phyloP scores from a whole-genome alignment of 192 early-diverging fungal species.

The Chytriomyces sp. region DNA sequence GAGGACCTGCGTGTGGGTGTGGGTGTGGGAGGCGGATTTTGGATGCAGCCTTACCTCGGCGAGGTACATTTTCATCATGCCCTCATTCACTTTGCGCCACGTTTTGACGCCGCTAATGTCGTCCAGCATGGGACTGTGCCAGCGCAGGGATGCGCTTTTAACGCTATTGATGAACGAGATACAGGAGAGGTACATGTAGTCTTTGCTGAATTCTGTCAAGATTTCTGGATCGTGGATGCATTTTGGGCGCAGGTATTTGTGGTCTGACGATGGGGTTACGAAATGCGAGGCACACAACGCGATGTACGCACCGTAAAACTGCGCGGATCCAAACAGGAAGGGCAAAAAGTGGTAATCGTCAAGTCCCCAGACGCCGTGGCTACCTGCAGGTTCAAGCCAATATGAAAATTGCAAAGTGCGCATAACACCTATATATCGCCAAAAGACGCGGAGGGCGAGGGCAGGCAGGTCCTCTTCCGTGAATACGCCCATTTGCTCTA shows the following conservation, averaged over 20 bases:
- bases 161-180: constrained; percentile 90
- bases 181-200: constrained; percentile 96
- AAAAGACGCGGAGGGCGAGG: constrained; percentile 65
- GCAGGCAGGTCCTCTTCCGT: constrained; percentile 70
- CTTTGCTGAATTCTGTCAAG: constrained; percentile 82
- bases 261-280: constrained; percentile 49
- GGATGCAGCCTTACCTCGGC: constrained; percentile 83
- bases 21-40: constrained; percentile 90
- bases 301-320: constrained; percentile 64
- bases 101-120: constrained; percentile 37
- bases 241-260: constrained; percentile 91
- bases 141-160: constrained; percentile 32
- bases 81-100: constrained; percentile 71
- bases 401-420: constrained; percentile 86
- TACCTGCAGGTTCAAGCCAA: constrained; percentile 96
- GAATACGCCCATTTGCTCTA: constrained; percentile 74
- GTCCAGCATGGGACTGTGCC: background rate
- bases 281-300: background rate
- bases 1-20: constrained; percentile 85
- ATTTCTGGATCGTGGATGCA: constrained; percentile 90
- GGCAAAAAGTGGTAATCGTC: constrained; percentile 98
- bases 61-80: constrained; percentile 94
- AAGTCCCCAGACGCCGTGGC: constrained; percentile 98
- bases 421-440: constrained; percentile 84
- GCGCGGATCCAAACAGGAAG: constrained; percentile 88